Base-by-base conservation (phyloP, 768 basidiomycete genomes). In the Cystobasidium tubakii region DNA sequence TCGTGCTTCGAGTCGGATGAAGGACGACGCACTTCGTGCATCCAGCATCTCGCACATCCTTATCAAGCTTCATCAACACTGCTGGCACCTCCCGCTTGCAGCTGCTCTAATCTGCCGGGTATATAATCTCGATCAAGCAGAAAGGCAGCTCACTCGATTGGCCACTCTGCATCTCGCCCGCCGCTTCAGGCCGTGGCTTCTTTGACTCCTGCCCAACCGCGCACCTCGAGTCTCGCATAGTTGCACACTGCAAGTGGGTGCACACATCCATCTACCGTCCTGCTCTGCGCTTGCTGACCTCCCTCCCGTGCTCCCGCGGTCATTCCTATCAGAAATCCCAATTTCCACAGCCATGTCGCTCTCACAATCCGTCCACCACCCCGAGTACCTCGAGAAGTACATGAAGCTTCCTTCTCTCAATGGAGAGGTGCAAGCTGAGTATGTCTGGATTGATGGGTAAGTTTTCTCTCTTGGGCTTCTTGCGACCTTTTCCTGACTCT, bases 391-490 rank as follows among this genome's bases (percentile, higher is more conserved):
- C 6, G 6, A 21, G 23, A 60, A 34, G 33, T 60, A 60, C 57
- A 12, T 60, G 15, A 25, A 60, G 27, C 57, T 60, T 27, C 57
- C 57, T 27, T 60, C 57, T 13, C 4, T 6, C 6, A 60, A 60
- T 34, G 57, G 57, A 29, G 57, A 60, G 27, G 33, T 60, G 4
- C 57, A 60, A 34, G 57, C 57, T 27, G 57, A 60, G 21, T 60
- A 60, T 60, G 63, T 65, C 25, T 65, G 63, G 63, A 2, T 65
- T 3, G 63, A 65, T 43, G 63, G 27, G 57, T 60, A 34, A 29
- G 27, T 6, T 29, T 29, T 31, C 33, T 60, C 29, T 27, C 4
- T 6, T 6, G 13, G 23, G 15, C 17, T 6, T 39, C 36, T 39
- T 39, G 63, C 36, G 43, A 65, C 12, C 63, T 65, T 31, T 33